Evolutionary conservation across 139 green algal genomes (phyloP).

Genomic region (Volvox africanus): DNA sequence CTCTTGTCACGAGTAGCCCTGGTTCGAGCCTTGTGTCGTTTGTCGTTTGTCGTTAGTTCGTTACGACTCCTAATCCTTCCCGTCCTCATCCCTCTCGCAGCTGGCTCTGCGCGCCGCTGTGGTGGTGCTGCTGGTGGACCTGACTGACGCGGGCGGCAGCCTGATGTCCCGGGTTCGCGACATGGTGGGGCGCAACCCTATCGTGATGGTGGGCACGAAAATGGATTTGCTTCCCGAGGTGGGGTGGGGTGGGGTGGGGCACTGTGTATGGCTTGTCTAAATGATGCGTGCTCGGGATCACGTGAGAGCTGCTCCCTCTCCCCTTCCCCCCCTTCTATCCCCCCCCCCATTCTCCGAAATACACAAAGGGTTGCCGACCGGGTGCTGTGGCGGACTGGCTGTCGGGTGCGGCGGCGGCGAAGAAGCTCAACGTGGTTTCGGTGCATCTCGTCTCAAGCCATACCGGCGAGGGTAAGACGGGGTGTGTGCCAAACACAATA

Average conservation of each 20-base stretch:
- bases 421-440: conserved; percentile 77
- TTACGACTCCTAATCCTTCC: background rate
- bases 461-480: conserved; percentile 60
- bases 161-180: conserved; percentile 79
- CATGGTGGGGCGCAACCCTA: conserved; percentile 93
- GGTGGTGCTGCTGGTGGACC: conserved; percentile 91
- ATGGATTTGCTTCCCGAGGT: conserved; percentile 90
- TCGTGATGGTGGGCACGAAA: conserved; percentile 95
- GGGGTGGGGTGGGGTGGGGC: background rate
- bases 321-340: no score
- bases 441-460: conserved; percentile 83
- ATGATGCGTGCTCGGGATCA: no score
- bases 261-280: background rate
- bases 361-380: conserved; percentile 9
- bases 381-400: conserved; percentile 84
- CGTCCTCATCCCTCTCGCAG: conserved; percentile 5
- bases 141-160: conserved; percentile 87
- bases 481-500: background rate
- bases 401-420: conserved; percentile 61
- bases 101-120: conserved; percentile 70
- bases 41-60: no score
- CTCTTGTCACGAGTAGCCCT: no score
- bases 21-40: no score
- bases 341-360: no score
- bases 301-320: background rate